Conservation (phyloP, 352 stramenopile species). For the Phytopythium aichiense region DNA sequence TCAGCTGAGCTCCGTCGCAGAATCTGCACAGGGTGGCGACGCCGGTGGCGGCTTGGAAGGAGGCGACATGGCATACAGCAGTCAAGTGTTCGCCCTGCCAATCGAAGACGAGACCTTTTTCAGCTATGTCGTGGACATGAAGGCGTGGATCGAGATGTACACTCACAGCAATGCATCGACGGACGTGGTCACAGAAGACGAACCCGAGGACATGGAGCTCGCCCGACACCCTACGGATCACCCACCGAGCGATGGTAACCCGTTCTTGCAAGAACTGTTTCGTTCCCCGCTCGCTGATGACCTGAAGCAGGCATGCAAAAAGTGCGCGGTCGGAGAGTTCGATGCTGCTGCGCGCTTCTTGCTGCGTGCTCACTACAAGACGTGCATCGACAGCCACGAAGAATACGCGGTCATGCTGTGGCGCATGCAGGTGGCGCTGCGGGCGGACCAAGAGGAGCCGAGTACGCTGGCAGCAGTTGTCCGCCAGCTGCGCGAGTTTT, state of each 20-base stretch:
- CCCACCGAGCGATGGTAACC: not conserved
- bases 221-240: conserved; percentile 1
- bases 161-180: not conserved
- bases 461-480: conserved; percentile 2
- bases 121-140: conserved; percentile 20
- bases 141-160: conserved; percentile 7
- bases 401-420: conserved; percentile 46
- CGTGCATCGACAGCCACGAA: conserved; percentile 37
- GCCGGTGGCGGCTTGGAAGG: not conserved
- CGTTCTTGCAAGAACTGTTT: conserved; percentile 5
- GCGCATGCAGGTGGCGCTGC: conserved; percentile 32
- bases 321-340: conserved; percentile 11
- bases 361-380: conserved; percentile 52
- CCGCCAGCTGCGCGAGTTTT: conserved; percentile 17
- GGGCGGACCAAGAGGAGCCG: not conserved
- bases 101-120: conserved; percentile 40
- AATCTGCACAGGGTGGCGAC: conserved; percentile 15
- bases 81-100: conserved; percentile 16
- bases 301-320: conserved; percentile 1
- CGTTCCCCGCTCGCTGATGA: conserved; percentile 14
- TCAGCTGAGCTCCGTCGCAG: conserved; percentile 25
- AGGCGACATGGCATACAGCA: not conserved
- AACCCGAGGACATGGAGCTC: not conserved
- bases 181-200: not conserved
- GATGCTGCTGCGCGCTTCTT: conserved; percentile 22